These are phyloP conservation scores for Mycena vitilis DNA, from an alignment of 768 basidiomycete genomes.

Conservation along the genomic window DNA sequence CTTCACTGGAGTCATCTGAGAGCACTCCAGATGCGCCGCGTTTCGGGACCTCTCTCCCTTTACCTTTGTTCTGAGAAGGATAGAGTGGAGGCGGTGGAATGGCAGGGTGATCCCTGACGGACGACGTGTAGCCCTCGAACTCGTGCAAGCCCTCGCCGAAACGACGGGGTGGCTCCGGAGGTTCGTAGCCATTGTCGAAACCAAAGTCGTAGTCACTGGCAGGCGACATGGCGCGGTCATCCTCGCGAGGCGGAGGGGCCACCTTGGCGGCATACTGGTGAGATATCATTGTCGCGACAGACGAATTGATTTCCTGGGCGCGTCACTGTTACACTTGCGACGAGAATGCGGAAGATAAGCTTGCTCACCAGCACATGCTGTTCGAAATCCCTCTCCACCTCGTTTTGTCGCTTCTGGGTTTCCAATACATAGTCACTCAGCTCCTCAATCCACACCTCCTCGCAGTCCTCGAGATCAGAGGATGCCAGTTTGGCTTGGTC, in stretches of 20 bases:
- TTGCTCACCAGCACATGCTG: conserved; percentile 68
- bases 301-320: conserved; percentile 76
- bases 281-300: conserved; percentile 69
- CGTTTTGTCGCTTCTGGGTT: conserved; percentile 78
- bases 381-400: conserved; percentile 81
- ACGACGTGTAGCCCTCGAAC: conserved; percentile 53
- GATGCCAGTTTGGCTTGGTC: conserved; percentile 64
- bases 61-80: conserved; percentile 50
- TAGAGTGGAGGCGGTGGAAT: conserved; percentile 38
- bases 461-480: conserved; percentile 86
- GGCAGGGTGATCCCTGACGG: conserved; percentile 53
- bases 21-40: conserved; percentile 59
- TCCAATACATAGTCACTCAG: conserved; percentile 76
- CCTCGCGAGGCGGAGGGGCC: conserved; percentile 56
- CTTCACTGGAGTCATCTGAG: conserved; percentile 71
- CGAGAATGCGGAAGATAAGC: not conserved
- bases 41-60: conserved; percentile 61
- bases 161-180: conserved; percentile 37
- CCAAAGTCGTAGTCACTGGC: conserved; percentile 49
- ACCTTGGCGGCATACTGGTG: conserved; percentile 67
- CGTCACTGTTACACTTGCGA: conserved; percentile 22
- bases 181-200: conserved; percentile 39
- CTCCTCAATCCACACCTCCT: conserved; percentile 80
- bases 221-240: conserved; percentile 43
- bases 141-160: conserved; percentile 52